Evolutionary conservation across 768 basidiomycete species (phyloP), one percentile per base, ranked within the genome.

Genomic region (Tulasnella calospora): DNA sequence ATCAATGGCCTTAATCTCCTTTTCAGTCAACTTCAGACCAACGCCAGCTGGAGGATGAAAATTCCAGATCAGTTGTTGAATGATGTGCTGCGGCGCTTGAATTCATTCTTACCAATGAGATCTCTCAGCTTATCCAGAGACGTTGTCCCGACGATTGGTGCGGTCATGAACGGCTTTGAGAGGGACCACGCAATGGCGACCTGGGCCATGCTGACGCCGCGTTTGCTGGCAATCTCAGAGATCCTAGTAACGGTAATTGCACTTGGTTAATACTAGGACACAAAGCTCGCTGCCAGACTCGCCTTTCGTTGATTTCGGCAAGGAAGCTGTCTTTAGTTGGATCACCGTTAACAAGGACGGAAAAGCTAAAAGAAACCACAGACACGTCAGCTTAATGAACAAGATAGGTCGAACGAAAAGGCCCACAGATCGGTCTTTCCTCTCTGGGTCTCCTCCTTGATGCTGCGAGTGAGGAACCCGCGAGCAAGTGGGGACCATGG

Each of bases 61-160:
- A 23, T 1, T 23, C 10, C 21, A 30, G 23, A 6, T 23, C 12
- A 23, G 55, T n/a, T 13, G n/a, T 23, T n/a, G 5, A 57, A 23
- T 57, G 6, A 44, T 46, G 17, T 23, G 15, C 33, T 36, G 21
- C 6, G 47, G 8, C 8, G 6, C 12, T n/a, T 23, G 17, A n/a
- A 57, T 5, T 23, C 5, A 6, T 57, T 8, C 83, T 77, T 82
- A 87, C 88, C 87, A 73, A 90, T 84, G 17, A 90, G 81, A 76
- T 91, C 90, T 33, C 86, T 81, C 57, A 77, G 40, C 30, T 77
- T 77, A 7, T 77, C 69, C 13, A 77, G 12, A n/a, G 55, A 69
- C 21, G 76, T 77, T 13, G 76, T 77, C 23, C 76, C 76, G 41
- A 77, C 30, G 33, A 77, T 77, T 33, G 76, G 76, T 9, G 76